These are phyloP conservation scores for Plasmodium gonderi DNA, from an alignment of 169 alveolate genomes.

Conservation along the genomic window DNA sequence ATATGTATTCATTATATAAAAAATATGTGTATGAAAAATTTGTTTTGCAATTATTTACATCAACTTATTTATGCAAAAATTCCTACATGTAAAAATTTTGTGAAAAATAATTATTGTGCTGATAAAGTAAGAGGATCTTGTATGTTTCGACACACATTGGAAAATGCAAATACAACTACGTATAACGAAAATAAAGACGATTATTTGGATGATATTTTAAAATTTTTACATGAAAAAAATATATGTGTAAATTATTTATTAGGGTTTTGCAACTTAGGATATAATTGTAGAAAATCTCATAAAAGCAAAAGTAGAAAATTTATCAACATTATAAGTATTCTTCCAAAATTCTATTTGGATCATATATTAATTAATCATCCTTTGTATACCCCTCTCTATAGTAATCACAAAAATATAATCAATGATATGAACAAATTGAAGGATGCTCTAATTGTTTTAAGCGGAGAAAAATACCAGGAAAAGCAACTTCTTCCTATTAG, in stretches of 20 bases:
- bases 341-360: constrained; percentile 59
- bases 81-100: constrained; percentile 90
- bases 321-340: constrained; percentile 19
- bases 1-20: constrained; percentile 94
- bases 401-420: constrained; percentile 1
- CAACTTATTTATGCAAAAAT: constrained; percentile 89
- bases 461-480: constrained; percentile 54
- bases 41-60: constrained; percentile 93
- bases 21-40: constrained; percentile 95
- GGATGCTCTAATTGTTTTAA: constrained; percentile 47
- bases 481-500: background rate
- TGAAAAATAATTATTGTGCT: constrained; percentile 88
- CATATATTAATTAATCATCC: constrained; percentile 27
- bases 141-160: constrained; percentile 78
- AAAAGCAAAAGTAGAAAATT: constrained; percentile 45
- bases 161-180: background rate
- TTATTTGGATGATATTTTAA: constrained; percentile 49
- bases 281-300: constrained; percentile 82
- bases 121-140: constrained; percentile 89
- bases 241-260: constrained; percentile 81
- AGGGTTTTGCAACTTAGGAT: constrained; percentile 88
- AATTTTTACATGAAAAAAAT: constrained; percentile 72
- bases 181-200: constrained; percentile 26
- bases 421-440: constrained; percentile 55
- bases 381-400: constrained; percentile 42